Conservation (phyloP, 352 stramenopile species). For the Phytophthora palmivora region DNA sequence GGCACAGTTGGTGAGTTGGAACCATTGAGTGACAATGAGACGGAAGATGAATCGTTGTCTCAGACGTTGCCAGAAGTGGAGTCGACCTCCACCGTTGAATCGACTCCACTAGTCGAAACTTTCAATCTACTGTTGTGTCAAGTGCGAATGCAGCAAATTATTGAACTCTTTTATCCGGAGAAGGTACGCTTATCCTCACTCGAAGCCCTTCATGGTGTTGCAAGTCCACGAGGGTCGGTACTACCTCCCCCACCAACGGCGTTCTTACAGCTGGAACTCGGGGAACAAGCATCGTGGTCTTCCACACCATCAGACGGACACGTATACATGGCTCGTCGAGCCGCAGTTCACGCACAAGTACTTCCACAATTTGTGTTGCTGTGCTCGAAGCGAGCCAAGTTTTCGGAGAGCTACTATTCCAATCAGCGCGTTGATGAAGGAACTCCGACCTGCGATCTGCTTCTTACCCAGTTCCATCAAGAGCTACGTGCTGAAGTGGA, state of each 20-base stretch:
- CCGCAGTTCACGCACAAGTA: slow-evolving; percentile 25
- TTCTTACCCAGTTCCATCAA: slow-evolving; percentile 34
- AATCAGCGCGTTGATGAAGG: not conserved
- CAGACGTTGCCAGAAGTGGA: slow-evolving; percentile 10
- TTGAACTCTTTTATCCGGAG: slow-evolving; percentile 44
- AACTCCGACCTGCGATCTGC: slow-evolving; percentile 12
- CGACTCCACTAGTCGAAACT: slow-evolving; percentile 25
- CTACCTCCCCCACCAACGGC: slow-evolving; percentile 37
- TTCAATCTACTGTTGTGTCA: slow-evolving; percentile 54
- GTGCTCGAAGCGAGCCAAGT: slow-evolving; percentile 30
- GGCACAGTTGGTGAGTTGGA: slow-evolving; percentile 38
- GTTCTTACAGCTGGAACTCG: slow-evolving; percentile 48
- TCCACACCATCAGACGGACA: slow-evolving; percentile 22
- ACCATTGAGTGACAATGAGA: slow-evolving; percentile 24
- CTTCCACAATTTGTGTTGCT: slow-evolving; percentile 50
- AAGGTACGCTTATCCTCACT: slow-evolving; percentile 26
- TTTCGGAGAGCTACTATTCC: not conserved
- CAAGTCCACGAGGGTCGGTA: slow-evolving; percentile 30
- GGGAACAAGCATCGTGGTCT: slow-evolving; percentile 13
- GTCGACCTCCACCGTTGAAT: not conserved
- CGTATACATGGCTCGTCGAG: slow-evolving; percentile 43
- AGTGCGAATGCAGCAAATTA: slow-evolving; percentile 43
- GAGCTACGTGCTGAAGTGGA: slow-evolving; percentile 37
- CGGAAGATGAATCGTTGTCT: slow-evolving; percentile 6
- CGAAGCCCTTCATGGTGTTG: slow-evolving; percentile 26